These are phyloP conservation scores for Rhodotorula sp. DNA, from an alignment of 1,284 basidiomycete genomes.

Conservation along the genomic window DNA sequence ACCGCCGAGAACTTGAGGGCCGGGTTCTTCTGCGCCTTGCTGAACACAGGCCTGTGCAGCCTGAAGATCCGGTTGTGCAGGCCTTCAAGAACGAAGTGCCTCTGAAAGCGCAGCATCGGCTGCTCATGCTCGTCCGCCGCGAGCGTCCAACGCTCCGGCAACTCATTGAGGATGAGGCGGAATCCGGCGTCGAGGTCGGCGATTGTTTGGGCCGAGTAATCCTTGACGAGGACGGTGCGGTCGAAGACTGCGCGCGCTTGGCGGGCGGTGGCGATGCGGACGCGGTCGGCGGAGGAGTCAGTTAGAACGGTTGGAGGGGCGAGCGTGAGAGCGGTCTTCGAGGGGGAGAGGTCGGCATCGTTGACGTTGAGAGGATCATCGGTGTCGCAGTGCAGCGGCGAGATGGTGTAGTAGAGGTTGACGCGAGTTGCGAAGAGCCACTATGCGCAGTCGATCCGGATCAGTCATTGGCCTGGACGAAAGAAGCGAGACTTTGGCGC, in stretches of 20 bases:
- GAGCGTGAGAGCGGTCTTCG: slow-evolving; percentile 19
- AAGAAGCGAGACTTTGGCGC: neutral
- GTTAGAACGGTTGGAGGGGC: slow-evolving; percentile 35
- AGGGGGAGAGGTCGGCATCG: slow-evolving; percentile 35
- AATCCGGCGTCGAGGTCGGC: slow-evolving; percentile 39
- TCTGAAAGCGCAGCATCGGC: slow-evolving; percentile 40
- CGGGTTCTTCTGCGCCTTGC: slow-evolving; percentile 21
- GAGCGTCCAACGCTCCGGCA: slow-evolving; percentile 38
- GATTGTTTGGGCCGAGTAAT: slow-evolving; percentile 27
- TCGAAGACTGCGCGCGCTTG: slow-evolving; percentile 40
- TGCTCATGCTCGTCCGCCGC: slow-evolving; percentile 33
- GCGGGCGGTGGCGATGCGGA: slow-evolving; percentile 36
- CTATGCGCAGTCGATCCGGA: neutral
- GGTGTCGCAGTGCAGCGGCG: slow-evolving; percentile 37
- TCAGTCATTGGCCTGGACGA: neutral
- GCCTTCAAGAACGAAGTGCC: slow-evolving; percentile 40
- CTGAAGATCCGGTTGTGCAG: slow-evolving; percentile 40
- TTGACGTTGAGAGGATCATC: slow-evolving; percentile 41
- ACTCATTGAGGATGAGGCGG: slow-evolving; percentile 25
- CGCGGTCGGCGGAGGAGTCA: slow-evolving; percentile 38
- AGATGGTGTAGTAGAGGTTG: slow-evolving; percentile 35
- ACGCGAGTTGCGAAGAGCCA: slow-evolving; percentile 37
- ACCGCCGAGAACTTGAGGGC: slow-evolving; percentile 38
- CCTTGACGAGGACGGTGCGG: slow-evolving; percentile 27
- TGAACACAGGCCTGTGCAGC: slow-evolving; percentile 33